phyloP scores from a whole-genome alignment of 2,329 filamentous ascomycete species.

The Colletotrichum orbiculare region DNA sequence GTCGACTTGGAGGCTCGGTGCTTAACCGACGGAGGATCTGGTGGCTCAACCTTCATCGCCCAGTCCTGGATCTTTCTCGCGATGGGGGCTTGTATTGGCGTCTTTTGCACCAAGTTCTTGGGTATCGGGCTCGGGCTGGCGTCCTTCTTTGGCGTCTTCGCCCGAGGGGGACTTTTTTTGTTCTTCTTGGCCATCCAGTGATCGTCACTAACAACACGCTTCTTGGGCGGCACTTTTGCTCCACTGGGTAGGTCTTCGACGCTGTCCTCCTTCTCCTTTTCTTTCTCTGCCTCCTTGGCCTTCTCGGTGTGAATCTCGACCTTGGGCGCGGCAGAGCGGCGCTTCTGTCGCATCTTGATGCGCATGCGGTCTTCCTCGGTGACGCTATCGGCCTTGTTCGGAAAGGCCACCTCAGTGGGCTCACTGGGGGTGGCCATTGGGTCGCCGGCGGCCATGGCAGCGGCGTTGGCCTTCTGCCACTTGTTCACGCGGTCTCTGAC shows the following conservation, averaged over 20 bases:
- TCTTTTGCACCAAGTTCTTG: slow-evolving; percentile 66
- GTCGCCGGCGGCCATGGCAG: slow-evolving; percentile 65
- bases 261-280: slow-evolving; percentile 38
- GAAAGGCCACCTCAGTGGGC: slow-evolving; percentile 70
- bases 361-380: slow-evolving; percentile 70
- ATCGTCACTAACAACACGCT: slow-evolving; percentile 91
- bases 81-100: slow-evolving; percentile 64
- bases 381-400: slow-evolving; percentile 69
- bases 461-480: slow-evolving; percentile 85
- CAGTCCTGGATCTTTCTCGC: slow-evolving; percentile 72
- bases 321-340: slow-evolving; percentile 48
- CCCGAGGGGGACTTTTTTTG: slow-evolving; percentile 58
- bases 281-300: slow-evolving; percentile 30
- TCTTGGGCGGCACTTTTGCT: slow-evolving; percentile 77
- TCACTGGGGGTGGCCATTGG: slow-evolving; percentile 65
- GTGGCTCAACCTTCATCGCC: slow-evolving; percentile 66
- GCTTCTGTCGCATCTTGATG: slow-evolving; percentile 64
- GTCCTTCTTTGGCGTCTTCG: slow-evolving; percentile 47
- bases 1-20: slow-evolving; percentile 51
- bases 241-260: slow-evolving; percentile 40
- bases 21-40: slow-evolving; percentile 52
- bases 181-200: slow-evolving; percentile 80
- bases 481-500: slow-evolving; percentile 82
- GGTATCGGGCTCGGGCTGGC: slow-evolving; percentile 58
- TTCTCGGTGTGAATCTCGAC: slow-evolving; percentile 45